Conservation (phyloP, 2,329 filamentous ascomycete genomes). For the Nannizzia gypsea region DNA sequence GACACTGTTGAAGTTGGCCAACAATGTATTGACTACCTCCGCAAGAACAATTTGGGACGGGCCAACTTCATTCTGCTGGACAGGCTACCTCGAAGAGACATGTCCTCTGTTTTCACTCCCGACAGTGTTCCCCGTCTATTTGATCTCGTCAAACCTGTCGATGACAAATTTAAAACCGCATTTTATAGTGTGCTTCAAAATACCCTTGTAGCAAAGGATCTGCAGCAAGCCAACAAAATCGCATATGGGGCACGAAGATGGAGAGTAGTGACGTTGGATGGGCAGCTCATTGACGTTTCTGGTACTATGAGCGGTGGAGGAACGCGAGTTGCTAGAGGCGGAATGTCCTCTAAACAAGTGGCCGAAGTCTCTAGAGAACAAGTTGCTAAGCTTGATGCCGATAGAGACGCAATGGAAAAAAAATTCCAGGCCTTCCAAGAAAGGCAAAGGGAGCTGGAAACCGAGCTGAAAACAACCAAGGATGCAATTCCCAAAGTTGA, state of each 20-base stretch:
- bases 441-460: conserved; percentile 68
- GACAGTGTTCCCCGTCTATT: conserved; percentile 88
- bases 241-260: conserved; percentile 88
- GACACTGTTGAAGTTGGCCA: conserved; percentile 93
- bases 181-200: conserved; percentile 95
- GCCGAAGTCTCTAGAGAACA: conserved; percentile 78
- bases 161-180: conserved; percentile 73
- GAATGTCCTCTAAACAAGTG: conserved; percentile 95
- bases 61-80: conserved; percentile 96
- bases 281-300: conserved; percentile 92
- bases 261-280: conserved; percentile 91
- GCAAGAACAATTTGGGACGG: conserved; percentile 92
- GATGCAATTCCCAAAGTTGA: conserved; percentile 74
- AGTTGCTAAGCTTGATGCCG: conserved; percentile 72
- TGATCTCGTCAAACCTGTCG: conserved; percentile 79
- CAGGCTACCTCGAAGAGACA: conserved; percentile 65
- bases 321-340: conserved; percentile 73
- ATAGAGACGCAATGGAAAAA: conserved; percentile 73
- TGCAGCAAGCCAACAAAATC: conserved; percentile 93
- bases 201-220: conserved; percentile 81
- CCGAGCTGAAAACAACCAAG: conserved; percentile 57
- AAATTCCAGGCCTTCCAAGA: conserved; percentile 77
- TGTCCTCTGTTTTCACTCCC: conserved; percentile 72
- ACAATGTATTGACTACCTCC: conserved; percentile 93
- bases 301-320: conserved; percentile 99